Conservation (phyloP, 176 grass and related monocot genomes). For the Oropetium thomaeum region DNA sequence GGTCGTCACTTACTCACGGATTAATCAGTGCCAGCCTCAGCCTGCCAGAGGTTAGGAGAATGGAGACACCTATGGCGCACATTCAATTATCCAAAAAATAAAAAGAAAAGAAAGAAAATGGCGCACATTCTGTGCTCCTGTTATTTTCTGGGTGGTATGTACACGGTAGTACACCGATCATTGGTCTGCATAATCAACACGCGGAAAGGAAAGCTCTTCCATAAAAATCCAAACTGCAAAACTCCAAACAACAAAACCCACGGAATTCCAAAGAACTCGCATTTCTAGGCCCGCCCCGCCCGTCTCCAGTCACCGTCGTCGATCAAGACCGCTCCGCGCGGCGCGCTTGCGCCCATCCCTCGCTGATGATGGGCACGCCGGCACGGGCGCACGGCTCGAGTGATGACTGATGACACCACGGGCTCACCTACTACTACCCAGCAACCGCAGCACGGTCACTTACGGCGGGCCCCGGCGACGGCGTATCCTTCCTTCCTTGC, state of each 20-base stretch:
- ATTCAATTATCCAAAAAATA: too few relatives aligned
- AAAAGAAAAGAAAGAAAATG: not conserved
- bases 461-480: slow-evolving; percentile 17
- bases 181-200: not conserved
- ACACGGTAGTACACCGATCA: slow-evolving; percentile 21
- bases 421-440: not conserved
- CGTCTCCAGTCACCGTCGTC: slow-evolving; percentile 18
- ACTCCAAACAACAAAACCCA: slow-evolving; percentile 35
- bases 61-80: too few relatives aligned
- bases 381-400: not conserved
- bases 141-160: slow-evolving; percentile 24
- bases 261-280: slow-evolving; percentile 33
- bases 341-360: slow-evolving; percentile 25
- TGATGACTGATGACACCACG: not conserved
- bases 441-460: not conserved
- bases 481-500: not conserved
- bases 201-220: not conserved
- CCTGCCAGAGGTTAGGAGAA: not conserved
- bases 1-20: not conserved
- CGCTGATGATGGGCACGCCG: not conserved
- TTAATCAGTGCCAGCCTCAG: too few relatives aligned
- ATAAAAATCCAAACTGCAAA: slow-evolving; percentile 32
- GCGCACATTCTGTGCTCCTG: not conserved
- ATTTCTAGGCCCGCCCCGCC: slow-evolving; percentile 13
- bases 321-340: not conserved